Conservation (phyloP, 164 flowering plant species). For the Magnolia sinica region DNA sequence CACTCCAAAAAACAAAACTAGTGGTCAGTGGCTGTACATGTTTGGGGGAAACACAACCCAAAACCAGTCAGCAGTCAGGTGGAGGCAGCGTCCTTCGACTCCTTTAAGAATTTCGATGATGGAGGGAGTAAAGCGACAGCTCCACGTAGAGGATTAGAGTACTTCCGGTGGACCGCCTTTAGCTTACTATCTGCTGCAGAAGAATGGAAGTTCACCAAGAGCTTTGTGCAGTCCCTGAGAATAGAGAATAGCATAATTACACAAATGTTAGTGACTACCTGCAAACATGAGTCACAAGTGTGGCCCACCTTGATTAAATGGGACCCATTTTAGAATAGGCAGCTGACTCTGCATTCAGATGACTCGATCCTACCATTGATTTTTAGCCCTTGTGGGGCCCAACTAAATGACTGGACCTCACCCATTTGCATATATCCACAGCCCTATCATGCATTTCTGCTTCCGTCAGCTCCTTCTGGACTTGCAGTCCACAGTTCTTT, state of each 20-base stretch:
- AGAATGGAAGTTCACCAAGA: constrained; percentile 48
- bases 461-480: too few species aligned
- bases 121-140: constrained; percentile 63
- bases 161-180: constrained; percentile 54
- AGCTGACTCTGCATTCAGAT: neutral
- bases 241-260: neutral
- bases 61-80: too few species aligned
- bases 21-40: neutral
- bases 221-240: constrained; percentile 69
- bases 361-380: neutral
- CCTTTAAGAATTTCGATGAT: constrained; percentile 34
- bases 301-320: too few species aligned
- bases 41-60: neutral
- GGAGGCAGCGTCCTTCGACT: neutral
- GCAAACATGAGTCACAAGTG: too few species aligned
- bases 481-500: too few species aligned
- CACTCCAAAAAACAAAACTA: too few species aligned
- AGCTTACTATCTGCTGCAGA: constrained; percentile 43
- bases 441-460: too few species aligned
- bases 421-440: too few species aligned
- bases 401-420: too few species aligned
- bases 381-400: too few species aligned
- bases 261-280: neutral
- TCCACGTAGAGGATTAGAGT: constrained; percentile 41
- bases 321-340: neutral